A percentile compares a stretch with the other conserved stretches of the same genome.
These are phyloP conservation scores for Sextonia rubra DNA, from an alignment of 164 flowering plant species.

Conservation along the genomic window DNA sequence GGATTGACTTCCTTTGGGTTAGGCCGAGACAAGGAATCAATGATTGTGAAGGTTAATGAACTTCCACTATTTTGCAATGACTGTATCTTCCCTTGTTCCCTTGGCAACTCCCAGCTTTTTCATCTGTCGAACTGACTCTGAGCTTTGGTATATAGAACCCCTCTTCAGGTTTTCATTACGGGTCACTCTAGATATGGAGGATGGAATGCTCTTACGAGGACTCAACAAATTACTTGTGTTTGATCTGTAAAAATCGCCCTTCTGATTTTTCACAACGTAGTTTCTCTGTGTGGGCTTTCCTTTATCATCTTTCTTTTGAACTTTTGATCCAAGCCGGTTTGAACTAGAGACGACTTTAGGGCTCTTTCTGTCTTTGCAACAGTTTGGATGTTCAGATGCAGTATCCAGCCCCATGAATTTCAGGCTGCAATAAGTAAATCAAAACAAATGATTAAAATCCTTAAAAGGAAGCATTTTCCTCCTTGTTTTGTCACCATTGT, in stretches of 20 bases:
- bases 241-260: constrained; percentile 43
- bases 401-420: constrained; percentile 45
- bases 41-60: constrained; percentile 36
- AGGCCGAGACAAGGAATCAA: constrained; percentile 46
- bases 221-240: constrained; percentile 45
- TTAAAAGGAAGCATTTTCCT: background rate
- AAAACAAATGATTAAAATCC: background rate
- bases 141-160: constrained; percentile 70
- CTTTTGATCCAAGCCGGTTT: constrained; percentile 21
- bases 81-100: constrained; percentile 52
- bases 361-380: constrained; percentile 31
- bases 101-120: constrained; percentile 14
- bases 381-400: constrained; percentile 51
- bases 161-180: constrained; percentile 39
- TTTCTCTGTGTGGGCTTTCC: constrained; percentile 32
- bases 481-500: background rate
- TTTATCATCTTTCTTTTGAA: constrained; percentile 21
- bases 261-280: constrained; percentile 28
- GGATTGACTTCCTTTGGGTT: constrained; percentile 31
- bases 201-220: constrained; percentile 36
- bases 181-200: constrained; percentile 26
- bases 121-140: constrained; percentile 38
- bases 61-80: constrained; percentile 33
- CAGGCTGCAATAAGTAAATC: constrained; percentile 27
- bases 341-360: constrained; percentile 51